Base-by-base conservation (phyloP, 1,284 basidiomycete species). In the Omphalotus olearius region DNA sequence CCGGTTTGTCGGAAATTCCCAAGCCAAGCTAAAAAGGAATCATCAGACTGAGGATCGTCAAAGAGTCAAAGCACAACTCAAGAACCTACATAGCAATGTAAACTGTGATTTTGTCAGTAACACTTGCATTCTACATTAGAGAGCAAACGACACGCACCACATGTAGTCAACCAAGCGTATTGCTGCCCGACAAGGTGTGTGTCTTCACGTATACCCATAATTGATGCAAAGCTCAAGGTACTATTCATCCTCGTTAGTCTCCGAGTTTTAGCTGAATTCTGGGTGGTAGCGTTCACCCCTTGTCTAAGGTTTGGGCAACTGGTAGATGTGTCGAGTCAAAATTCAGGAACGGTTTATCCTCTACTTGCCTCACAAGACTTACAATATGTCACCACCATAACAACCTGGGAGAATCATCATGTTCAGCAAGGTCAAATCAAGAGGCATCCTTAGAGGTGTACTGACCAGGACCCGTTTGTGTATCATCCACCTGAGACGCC, bases 321-420 rank as follows among this genome's bases (percentile, higher is more conserved):
- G 25, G n/a, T 16, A 35, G 13, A 16, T 23, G 6, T 9, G n/a
- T 42, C 26, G 17, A 17, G 26, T 36, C 5, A 47, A n/a, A 7
- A 13, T 35, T 18, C 25, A 16, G n/a, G 20, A 30, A 23, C 17
- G 13, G 35, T 23, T 39, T 20, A 39, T 40, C 38, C 14, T 23
- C 5, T 5, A 23, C n/a, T 16, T 37, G 26, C 17, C 0, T 20
- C 16, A 25, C 16, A 40, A 14, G 23, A 45, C 64, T 56, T 51
- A 71, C 69, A 78, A 61, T 80, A 79, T n/a, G 78, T 79, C 18
- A 75, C 64, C 30, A 80, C 72, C 78, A 80, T 80, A 43, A 79
- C 71, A 26, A 65, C 58, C 69, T 71, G 20, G 42, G 16, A 9
- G 30, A 33, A 2, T 20, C 23, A 26, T 37, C 38, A 30, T 43